Base-by-base conservation (phyloP, 129 eudicot genomes). In the Erigeron canadensis region DNA sequence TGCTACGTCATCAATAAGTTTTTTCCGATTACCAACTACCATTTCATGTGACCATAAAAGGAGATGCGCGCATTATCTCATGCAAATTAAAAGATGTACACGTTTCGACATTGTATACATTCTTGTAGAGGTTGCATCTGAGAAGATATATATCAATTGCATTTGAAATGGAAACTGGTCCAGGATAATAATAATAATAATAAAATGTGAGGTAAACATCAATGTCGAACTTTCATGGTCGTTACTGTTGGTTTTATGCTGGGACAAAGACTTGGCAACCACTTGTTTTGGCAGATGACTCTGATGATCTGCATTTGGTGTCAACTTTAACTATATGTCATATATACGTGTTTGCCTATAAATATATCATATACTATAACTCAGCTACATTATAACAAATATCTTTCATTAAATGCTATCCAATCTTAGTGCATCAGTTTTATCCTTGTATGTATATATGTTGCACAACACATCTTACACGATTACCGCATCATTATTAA, bases 221-320 rank as follows among this genome's bases (percentile, higher is more conserved):
- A 22, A 40, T 75, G 76, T 77, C n/a, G 69, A 42, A 48, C 51
- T 51, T 69, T 63, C 55, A 77, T 61, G 65, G 44, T 75, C 71
- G 81, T 77, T 76, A 74, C 40, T 65, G 79, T 75, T 65, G 72
- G 73, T 75, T 75, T 75, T 41, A 69, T 48, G n/a, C 3, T 47
- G 40, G 55, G 79, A 55, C 59, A 70, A 48, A 75, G 67, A 66
- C 48, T 23, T 75, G 66, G n/a, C 75, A 58, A 18, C 80, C 81
- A 69, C 75, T 61, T 61, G 22, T 69, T 60, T 65, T 65, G 39
- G 66, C 73, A 42, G 58, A 75, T 75, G 65, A 40, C 58, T 22
- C 8, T 54, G 65, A 65, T 65, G n/a, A n/a, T 75, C 58, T 42
- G 10, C 51, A 38, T 59, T 77, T 48, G 1, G 60, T 69, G 75